Percentiles rank a stretch among this genome's conserved stretches.
Conservation (phyloP, 148 eudicot species). For the Camellia japonica region DNA sequence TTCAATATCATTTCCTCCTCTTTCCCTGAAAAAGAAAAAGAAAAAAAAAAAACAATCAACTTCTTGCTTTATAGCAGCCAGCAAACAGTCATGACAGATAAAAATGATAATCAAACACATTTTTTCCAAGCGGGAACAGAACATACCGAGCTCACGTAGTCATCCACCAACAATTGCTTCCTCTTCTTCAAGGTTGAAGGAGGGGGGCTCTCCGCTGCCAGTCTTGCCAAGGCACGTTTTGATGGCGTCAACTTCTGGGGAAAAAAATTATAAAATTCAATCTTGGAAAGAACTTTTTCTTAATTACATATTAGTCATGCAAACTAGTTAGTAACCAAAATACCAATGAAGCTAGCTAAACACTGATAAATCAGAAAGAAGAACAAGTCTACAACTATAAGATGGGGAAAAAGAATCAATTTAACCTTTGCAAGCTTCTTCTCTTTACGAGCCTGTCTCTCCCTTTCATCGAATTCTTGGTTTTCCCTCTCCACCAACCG, state of each 20-base stretch:
- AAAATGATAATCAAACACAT: background rate
- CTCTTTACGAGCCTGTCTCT: constrained; percentile 97
- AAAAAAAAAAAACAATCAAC: background rate
- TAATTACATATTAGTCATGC: background rate
- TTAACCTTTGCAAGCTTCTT: constrained; percentile 92
- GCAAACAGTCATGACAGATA: background rate
- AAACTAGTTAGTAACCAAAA: background rate
- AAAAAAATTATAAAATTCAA: background rate
- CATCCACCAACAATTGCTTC: constrained; percentile 69
- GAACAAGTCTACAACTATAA: no score
- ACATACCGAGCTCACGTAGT: constrained; percentile 54
- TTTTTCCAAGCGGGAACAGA: background rate
- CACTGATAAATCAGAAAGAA: no score
- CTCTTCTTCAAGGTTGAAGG: constrained; percentile 60
- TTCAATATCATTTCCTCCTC: background rate
- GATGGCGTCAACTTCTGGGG: constrained; percentile 61
- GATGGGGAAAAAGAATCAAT: background rate
- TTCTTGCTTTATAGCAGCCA: background rate
- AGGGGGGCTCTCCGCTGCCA: constrained; percentile 73
- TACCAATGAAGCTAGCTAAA: no score
- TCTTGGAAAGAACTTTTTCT: no score
- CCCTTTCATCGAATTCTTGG: constrained; percentile 91
- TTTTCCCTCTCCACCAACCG: constrained; percentile 92
- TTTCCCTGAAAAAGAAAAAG: background rate
- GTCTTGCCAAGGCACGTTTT: constrained; percentile 60